Base-by-base conservation (phyloP, 148 eudicot species). In the Cornus suecica region DNA sequence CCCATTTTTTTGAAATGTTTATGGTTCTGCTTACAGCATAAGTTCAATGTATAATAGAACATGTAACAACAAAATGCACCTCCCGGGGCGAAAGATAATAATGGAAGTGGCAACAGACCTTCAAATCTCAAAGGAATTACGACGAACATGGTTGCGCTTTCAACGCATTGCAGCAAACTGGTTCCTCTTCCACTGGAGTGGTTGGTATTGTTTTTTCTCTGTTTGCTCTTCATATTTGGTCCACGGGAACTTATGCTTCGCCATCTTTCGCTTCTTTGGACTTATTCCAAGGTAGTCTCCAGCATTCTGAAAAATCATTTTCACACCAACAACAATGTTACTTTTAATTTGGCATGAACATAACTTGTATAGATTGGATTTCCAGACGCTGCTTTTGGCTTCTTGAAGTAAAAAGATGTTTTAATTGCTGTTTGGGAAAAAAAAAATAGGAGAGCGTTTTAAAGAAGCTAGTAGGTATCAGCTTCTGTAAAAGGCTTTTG, bases 171-270 rank as follows among this genome's bases (percentile, higher is more conserved):
- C 85, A 18, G 90, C 93, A 65, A 82, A 80, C 16, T 42, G 72
- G 63, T 83, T 87, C 77, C 83, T 82, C 78, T 80, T 89, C 93
- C 90, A 89, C 54, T 79, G 76, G 1, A 85, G 80, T 24, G 85
- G 68, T 37, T 83, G 79, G 32, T 66, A 69, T 8, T 31, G 76
- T 76, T 79, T 73, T 76, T 79, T 73, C 60, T 24, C 69, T 5
- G 68, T 73, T 78, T 37, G 42, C 8, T 65, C 84, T 69, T 82
- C 80, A 8, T 69, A 73, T 41, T 83, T 86, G 61, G 77, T 78
- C 93, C 93, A 91, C 54, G 91, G 90, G 27, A 86, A 71, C 79
- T 84, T 83, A 73, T 83, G 86, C 65, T 84, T 87, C 13, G 93
- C 96, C 83, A 63, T 69, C 68, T 73, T 82, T 78, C 86, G 78